These are phyloP conservation scores for Drosera capensis DNA, from an alignment of 148 eudicot species.

Conservation along the genomic window DNA sequence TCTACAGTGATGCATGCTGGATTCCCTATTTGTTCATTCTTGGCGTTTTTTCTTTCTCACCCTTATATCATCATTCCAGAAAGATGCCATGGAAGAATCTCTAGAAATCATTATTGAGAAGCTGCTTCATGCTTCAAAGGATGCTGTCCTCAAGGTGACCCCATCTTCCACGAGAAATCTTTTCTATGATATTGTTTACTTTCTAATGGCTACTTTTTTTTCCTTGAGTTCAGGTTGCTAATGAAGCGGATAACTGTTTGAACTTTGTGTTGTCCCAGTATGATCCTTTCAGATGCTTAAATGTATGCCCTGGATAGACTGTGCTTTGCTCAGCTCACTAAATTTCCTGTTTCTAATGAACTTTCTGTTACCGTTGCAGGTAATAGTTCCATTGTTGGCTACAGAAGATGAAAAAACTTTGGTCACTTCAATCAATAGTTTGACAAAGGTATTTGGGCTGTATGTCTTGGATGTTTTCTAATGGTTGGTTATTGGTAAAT, in stretches of 20 bases:
- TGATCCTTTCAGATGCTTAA: slow-evolving; percentile 67
- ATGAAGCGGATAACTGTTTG: slow-evolving; percentile 71
- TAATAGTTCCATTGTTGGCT: slow-evolving; percentile 65
- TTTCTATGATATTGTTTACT: not conserved
- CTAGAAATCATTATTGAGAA: slow-evolving; percentile 86
- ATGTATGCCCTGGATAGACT: slow-evolving; percentile 28
- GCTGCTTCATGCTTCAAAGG: slow-evolving; percentile 64
- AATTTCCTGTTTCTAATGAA: too few species aligned
- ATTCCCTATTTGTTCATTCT: not conserved
- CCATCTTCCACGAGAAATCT: not conserved
- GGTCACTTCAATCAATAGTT: slow-evolving; percentile 70
- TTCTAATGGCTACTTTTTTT: not conserved
- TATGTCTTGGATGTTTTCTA: not conserved
- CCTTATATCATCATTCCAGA: slow-evolving; percentile 25
- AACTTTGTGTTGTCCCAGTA: slow-evolving; percentile 55
- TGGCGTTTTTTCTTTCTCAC: not conserved
- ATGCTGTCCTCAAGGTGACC: slow-evolving; percentile 45
- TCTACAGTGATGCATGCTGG: not conserved
- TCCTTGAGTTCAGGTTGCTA: slow-evolving; percentile 36
- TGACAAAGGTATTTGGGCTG: slow-evolving; percentile 56
- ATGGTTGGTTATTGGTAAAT: too few species aligned
- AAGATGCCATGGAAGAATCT: slow-evolving; percentile 77
- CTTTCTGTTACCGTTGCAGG: too few species aligned
- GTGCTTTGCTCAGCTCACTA: too few species aligned
- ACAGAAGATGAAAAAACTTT: slow-evolving; percentile 89